Evolutionary conservation across 225 moss, liverwort and hornwort genomes (phyloP), one percentile per base, ranked within the genome.

Genomic region (Straminergon stramineum): DNA sequence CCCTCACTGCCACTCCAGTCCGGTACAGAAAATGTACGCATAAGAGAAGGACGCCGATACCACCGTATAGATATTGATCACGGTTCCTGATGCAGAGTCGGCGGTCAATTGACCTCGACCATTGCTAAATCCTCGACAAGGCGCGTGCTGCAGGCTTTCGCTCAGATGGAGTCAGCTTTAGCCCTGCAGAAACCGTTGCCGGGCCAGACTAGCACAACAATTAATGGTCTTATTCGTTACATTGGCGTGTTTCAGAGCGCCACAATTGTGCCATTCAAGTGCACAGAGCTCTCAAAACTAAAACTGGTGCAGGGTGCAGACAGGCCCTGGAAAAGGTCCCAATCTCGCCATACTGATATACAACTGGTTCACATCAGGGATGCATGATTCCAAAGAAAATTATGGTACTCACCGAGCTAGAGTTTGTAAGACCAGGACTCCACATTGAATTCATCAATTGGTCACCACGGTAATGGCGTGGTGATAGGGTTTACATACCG

Each of bases 41-140:
- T 15, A 35, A 76, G 62, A 32, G 65, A 55, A 39, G 51, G 81
- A 74, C 66, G 64, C 73, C 60, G 74, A 12, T 48, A 26, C 84
- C 66, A 35, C 18, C 67, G 86, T 68, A 79, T 23, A 24, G 65
- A 52, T 64, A 63, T 81, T 81, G 58, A 81, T 81, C 65, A 79
- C 77, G 17, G 34, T 58, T 69, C 10, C 45, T 45, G 74, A 61
- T 53, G 68, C 90, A 75, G 89, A 93, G 88, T 91, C 88, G 84
- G 85, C 85, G 85, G 93, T 93, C 91, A 91, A 88, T 88, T 45
- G 84, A 84, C 76, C 91, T 87, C 84, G 48, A 56, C 53, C 66
- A 43, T n/a, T 58, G 89, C 65, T 61, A 74, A 37, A 69, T 86
- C 86, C 88, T 88, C 85, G 92, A 78, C 85, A 88, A 85, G 56